Percentiles rank a stretch among this genome's conserved stretches.
Conservation (phyloP, 495 filamentous ascomycete species). For the Penicillium fimorum region DNA sequence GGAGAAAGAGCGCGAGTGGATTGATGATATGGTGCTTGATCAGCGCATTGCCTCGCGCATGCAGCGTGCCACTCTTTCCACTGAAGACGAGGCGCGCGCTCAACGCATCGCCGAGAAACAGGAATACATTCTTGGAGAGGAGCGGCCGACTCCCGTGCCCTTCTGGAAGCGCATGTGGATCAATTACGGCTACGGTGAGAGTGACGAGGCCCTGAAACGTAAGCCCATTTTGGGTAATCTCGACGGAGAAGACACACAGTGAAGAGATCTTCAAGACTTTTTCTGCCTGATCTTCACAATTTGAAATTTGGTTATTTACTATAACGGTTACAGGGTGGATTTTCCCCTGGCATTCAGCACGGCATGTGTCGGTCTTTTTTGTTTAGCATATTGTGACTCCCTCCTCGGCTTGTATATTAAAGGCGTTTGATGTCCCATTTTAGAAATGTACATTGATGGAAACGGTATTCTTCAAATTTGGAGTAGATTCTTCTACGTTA, state of each 20-base stretch:
- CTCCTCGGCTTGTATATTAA: constrained; percentile 33
- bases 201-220: constrained; percentile 39
- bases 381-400: constrained; percentile 27
- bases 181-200: constrained; percentile 47
- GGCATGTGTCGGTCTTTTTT: constrained; percentile 16
- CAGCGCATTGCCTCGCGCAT: constrained; percentile 74
- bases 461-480: constrained; percentile 3
- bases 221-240: constrained; percentile 44
- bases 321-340: constrained; percentile 22
- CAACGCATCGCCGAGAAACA: constrained; percentile 59
- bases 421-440: constrained; percentile 19
- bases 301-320: constrained; percentile 15
- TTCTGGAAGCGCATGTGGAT: constrained; percentile 48
- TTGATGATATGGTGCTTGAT: constrained; percentile 76
- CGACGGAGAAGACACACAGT: constrained; percentile 37
- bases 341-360: constrained; percentile 18
- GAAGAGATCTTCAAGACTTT: constrained; percentile 6
- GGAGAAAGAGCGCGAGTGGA: constrained; percentile 66
- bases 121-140: constrained; percentile 64
- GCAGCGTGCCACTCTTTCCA: constrained; percentile 63
- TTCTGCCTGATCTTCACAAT: constrained; percentile 1
- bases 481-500: constrained; percentile 5
- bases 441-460: constrained; percentile 22
- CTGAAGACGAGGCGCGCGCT: constrained; percentile 66
- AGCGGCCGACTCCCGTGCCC: constrained; percentile 36